These are phyloP conservation scores for Ochetophila trinervis DNA, from an alignment of 306 rosid species.

Conservation along the genomic window DNA sequence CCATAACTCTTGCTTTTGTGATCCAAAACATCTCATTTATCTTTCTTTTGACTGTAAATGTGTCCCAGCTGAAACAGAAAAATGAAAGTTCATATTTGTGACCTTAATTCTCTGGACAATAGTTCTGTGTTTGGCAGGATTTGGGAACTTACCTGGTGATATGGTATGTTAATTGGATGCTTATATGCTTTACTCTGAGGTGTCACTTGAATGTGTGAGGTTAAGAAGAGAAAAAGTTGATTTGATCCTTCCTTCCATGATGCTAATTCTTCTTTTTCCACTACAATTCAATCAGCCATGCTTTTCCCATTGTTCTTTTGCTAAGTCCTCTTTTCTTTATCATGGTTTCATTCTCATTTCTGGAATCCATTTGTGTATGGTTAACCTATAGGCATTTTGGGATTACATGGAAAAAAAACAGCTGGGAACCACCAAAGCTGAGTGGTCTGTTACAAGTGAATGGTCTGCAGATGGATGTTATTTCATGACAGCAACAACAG, in stretches of 20 bases:
- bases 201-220: not conserved
- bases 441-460: slow-evolving; percentile 91
- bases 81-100: slow-evolving; percentile 9
- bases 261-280: not conserved
- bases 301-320: not conserved
- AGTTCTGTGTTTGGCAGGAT: slow-evolving; percentile 94
- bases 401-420: slow-evolving; percentile 68
- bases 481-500: slow-evolving; percentile 97
- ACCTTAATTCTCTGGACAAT: slow-evolving; percentile 51
- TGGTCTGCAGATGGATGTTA: slow-evolving; percentile 95
- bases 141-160: slow-evolving; percentile 93
- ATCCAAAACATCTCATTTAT: not conserved
- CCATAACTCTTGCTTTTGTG: not conserved
- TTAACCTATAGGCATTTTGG: slow-evolving; percentile 77
- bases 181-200: slow-evolving; percentile 2
- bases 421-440: slow-evolving; percentile 70
- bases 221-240: too few relatives aligned
- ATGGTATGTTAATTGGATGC: slow-evolving; percentile 61
- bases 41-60: slow-evolving; percentile 14
- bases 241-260: too few relatives aligned
- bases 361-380: slow-evolving; percentile 18
- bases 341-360: slow-evolving; percentile 10
- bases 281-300: not conserved
- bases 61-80: not conserved
- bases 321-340: not conserved